Base-by-base conservation (phyloP, 2,329 filamentous ascomycete genomes). In the Claviceps monticola region DNA sequence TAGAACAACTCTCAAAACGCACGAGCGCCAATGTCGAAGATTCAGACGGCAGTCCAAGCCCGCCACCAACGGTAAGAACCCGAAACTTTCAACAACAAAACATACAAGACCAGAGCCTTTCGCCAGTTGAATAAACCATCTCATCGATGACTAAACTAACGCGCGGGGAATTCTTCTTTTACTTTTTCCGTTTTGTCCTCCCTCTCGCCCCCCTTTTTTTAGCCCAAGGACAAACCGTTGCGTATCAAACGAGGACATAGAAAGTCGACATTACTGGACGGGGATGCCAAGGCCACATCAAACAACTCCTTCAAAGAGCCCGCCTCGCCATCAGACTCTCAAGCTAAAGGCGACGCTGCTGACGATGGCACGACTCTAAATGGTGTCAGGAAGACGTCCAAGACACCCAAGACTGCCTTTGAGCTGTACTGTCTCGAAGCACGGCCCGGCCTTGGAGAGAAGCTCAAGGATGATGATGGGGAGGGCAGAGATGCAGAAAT, bases 211-310 rank as follows among this genome's bases (percentile, higher is more conserved):
- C 7, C 16, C 16, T 6, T 16, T 4, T 7, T 39, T 39, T 64
- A 86, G 83, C 85, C 85, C 37, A 84, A 87, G 67, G 84, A 88
- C 61, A 88, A 88, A 67, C 85, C 85, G 34, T 71, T 88, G 56
- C 79, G 85, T 36, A 82, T 79, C 56, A 89, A 89, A 72, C 78
- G 85, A 51, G 82, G 82, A 54, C 82, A 87, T 61, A 71, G 83
- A 50, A 83, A 83, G 66, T 70, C 74, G 23, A 78, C 77, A 38
- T 65, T 72, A 51, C 63, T 68, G 54, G 70, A 70, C 55, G 61
- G 63, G 60, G 75, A 75, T 48, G 58, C 67, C 23, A 71, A 70
- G 57, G 64, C 64, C 51, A 64, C 62, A 43, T 62, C 62, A 23
- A 62, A 67, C 52, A 70, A 65, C 56, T 67, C 71, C 38, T 71